A percentile compares a stretch with the other conserved stretches of the same genome.
Evolutionary conservation across 2,329 filamentous ascomycete genomes (phyloP).

Genomic region (Verticillium nonalfalfae): DNA sequence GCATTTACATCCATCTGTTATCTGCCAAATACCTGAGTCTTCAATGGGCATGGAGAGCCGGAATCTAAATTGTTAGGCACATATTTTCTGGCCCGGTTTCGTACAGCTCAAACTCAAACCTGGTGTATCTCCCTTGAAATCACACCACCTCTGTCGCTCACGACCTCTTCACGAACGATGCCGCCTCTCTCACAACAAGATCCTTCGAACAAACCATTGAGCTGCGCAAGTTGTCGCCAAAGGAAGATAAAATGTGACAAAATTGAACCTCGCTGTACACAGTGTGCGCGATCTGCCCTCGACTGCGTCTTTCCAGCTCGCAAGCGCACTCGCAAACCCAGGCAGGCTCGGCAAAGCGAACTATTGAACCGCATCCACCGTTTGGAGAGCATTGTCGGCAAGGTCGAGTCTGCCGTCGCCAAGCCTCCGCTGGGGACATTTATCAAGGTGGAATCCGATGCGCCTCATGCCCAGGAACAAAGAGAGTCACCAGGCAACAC

Average conservation of each 20-base stretch:
- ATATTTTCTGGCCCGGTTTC: too few species aligned
- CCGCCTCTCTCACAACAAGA: not conserved
- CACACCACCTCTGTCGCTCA: not conserved
- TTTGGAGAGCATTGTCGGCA: conserved; percentile 37
- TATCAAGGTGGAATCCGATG: not conserved
- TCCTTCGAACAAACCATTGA: conserved; percentile 27
- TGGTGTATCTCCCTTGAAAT: too few species aligned
- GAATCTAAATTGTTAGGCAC: too few species aligned
- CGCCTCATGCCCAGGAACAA: not conserved
- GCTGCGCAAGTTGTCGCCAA: conserved; percentile 51
- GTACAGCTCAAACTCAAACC: too few species aligned
- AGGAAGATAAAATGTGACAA: conserved; percentile 58
- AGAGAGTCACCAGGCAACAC: not conserved
- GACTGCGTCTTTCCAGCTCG: conserved; percentile 42
- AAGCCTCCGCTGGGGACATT: not conserved
- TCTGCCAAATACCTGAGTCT: too few species aligned
- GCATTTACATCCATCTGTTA: too few species aligned
- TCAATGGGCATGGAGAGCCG: too few species aligned
- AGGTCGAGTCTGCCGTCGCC: conserved; percentile 24
- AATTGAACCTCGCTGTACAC: conserved; percentile 40
- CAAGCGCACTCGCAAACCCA: conserved; percentile 33
- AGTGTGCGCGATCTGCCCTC: conserved; percentile 23
- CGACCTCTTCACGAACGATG: not conserved
- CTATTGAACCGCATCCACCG: conserved; percentile 35
- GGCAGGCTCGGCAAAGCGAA: conserved; percentile 34